These are phyloP conservation scores for Phragmites australis DNA, from an alignment of 176 grass and related monocot genomes.

Conservation along the genomic window DNA sequence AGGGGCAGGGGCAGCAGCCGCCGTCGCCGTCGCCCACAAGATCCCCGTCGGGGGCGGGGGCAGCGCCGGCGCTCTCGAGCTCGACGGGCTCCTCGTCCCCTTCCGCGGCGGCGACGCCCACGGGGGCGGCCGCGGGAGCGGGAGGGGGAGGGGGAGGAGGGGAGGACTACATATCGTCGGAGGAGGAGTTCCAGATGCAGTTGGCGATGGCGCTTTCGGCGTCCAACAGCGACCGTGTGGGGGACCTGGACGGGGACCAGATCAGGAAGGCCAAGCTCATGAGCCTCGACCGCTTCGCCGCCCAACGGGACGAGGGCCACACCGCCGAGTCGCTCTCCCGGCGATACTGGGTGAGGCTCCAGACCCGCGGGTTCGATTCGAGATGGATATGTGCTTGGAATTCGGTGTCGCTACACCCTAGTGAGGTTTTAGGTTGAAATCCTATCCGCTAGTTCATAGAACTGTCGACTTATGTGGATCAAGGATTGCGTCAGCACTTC, in stretches of 20 bases:
- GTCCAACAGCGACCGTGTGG: constrained; percentile 75
- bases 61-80: constrained; percentile 28
- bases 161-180: constrained; percentile 76
- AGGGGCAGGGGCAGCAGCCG: constrained; percentile 14
- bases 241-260: constrained; percentile 88
- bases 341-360: constrained; percentile 75
- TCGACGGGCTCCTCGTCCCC: constrained; percentile 45
- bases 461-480: background rate
- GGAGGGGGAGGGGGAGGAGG: constrained; percentile 28
- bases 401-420: background rate
- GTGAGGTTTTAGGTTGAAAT: background rate
- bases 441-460: background rate
- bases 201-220: constrained; percentile 91
- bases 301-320: constrained; percentile 56
- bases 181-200: constrained; percentile 99
- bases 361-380: background rate
- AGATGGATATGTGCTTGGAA: background rate
- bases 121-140: background rate
- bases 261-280: constrained; percentile 91
- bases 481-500: background rate
- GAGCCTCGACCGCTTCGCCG: constrained; percentile 70
- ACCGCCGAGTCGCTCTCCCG: constrained; percentile 83
- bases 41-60: constrained; percentile 43
- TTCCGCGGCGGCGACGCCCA: constrained; percentile 30
- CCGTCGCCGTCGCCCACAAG: constrained; percentile 42